Evolutionary conservation across 2,329 filamentous ascomycete genomes (phyloP).

Genomic region (Sporothrix luriei): DNA sequence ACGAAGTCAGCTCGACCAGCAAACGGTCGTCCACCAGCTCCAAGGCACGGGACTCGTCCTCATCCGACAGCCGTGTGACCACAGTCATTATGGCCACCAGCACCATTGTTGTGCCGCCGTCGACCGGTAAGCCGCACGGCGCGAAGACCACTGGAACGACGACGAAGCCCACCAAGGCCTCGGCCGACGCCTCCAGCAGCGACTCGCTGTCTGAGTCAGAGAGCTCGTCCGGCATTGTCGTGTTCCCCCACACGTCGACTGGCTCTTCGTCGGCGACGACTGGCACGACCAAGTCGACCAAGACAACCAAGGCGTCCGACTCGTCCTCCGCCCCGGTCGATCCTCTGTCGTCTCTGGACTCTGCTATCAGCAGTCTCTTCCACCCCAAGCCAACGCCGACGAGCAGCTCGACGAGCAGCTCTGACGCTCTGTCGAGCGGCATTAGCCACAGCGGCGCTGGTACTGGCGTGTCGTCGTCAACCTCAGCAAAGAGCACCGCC

Average conservation of each 20-base stretch:
- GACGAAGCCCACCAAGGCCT: conserved; percentile 28
- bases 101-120: conserved; percentile 37
- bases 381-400: conserved; percentile 12
- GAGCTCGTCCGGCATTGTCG: conserved; percentile 32
- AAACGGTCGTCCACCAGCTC: conserved; percentile 25
- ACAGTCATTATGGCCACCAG: conserved; percentile 40
- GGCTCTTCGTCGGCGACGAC: neutral
- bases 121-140: neutral
- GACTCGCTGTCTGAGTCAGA: conserved; percentile 16
- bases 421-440: conserved; percentile 25
- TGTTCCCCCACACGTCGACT: conserved; percentile 25
- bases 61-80: conserved; percentile 35
- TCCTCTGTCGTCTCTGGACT: conserved; percentile 21
- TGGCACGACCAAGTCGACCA: conserved; percentile 10
- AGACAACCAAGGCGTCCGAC: neutral
- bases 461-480: conserved; percentile 22
- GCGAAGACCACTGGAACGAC: conserved; percentile 14
- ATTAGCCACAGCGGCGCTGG: conserved; percentile 31
- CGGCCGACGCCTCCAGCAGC: conserved; percentile 33
- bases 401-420: neutral
- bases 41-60: conserved; percentile 15
- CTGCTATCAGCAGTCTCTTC: conserved; percentile 20
- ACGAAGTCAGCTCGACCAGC: neutral
- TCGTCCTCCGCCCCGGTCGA: conserved; percentile 3
- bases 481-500: conserved; percentile 8